Base-by-base conservation (phyloP, 768 basidiomycete genomes). In the Suillus occidentalis region DNA sequence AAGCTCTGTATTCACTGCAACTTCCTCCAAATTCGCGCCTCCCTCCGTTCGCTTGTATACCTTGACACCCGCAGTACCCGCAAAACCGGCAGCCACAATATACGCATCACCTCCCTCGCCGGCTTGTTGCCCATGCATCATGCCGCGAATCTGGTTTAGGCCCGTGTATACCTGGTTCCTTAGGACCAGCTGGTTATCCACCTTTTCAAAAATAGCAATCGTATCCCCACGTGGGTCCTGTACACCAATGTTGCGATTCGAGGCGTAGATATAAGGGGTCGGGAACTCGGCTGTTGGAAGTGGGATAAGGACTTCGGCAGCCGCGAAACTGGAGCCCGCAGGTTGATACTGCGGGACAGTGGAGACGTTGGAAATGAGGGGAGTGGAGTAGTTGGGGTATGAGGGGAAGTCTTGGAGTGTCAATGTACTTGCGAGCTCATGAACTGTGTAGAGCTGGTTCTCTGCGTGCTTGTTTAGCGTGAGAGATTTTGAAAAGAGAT, bases 301-400 rank as follows among this genome's bases (percentile, higher is more conserved):
- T 0, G 89, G 85, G 65, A 89, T 84, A 53, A 90, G 81, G 68
- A 91, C 84, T 69, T 90, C 89, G 10, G 79, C 89, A 1, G 84
- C 88, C 12, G 83, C 71, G 70, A 83, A 88, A 66, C 70, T 62
- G 40, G 82, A 68, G 67, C 74, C 64, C 67, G 80, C 56, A 34
- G 81, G 77, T 74, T 74, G 70, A 73, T 80, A 74, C 0, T 77
- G 77, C 25, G 83, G 80, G 25, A 85, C 67, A 71, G 84, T 86
- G 25, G 83, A 82, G 34, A 81, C 80, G 45, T 76, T 82, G 2
- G 83, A 81, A 64, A 87, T 76, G 63, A 85, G 81, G 59, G 82
- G 81, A 18, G 83, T 81, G 16, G 83, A 81, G 64, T 81, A 81
- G 65, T 85, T 84, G 16, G 83, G 84, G 28, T 76, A 80, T 7